phyloP scores from a whole-genome alignment of 495 filamentous ascomycete species.

The Aspergillus incahuasiensis region DNA sequence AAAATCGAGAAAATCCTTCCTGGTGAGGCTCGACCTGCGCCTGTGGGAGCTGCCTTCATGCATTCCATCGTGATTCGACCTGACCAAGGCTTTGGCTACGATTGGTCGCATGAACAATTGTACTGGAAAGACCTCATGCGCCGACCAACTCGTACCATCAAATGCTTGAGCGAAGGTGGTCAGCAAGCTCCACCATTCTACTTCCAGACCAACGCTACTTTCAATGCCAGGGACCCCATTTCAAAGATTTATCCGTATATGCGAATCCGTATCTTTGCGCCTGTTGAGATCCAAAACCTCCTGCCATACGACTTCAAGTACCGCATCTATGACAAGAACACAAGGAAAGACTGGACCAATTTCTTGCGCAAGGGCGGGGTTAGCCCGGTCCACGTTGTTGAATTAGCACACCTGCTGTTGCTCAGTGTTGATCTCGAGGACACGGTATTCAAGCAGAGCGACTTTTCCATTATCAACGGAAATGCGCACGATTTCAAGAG shows the following conservation, averaged over 20 bases:
- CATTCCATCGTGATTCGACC: conserved; percentile 89
- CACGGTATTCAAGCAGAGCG: conserved; percentile 87
- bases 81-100: conserved; percentile 94
- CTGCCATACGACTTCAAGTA: conserved; percentile 99
- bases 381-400: conserved; percentile 94
- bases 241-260: conserved; percentile 89
- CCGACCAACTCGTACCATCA: conserved; percentile 75
- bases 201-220: conserved; percentile 87
- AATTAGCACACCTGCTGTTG: conserved; percentile 86
- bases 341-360: conserved; percentile 97
- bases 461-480: conserved; percentile 94
- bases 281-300: conserved; percentile 90
- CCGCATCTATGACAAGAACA: conserved; percentile 95
- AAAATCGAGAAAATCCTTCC: conserved; percentile 98
- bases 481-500: conserved; percentile 78
- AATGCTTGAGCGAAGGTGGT: conserved; percentile 77
- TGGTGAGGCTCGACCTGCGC: conserved; percentile 84
- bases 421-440: conserved; percentile 95
- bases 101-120: conserved; percentile 82
- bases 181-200: conserved; percentile 82
- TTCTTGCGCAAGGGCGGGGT: conserved; percentile 93
- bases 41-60: conserved; percentile 85
- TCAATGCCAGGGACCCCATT: conserved; percentile 72
- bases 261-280: conserved; percentile 83
- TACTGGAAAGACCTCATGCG: conserved; percentile 91